Evolutionary conservation across 208 protist species (phyloP).

Genomic region (Leishmania gerbilli): DNA sequence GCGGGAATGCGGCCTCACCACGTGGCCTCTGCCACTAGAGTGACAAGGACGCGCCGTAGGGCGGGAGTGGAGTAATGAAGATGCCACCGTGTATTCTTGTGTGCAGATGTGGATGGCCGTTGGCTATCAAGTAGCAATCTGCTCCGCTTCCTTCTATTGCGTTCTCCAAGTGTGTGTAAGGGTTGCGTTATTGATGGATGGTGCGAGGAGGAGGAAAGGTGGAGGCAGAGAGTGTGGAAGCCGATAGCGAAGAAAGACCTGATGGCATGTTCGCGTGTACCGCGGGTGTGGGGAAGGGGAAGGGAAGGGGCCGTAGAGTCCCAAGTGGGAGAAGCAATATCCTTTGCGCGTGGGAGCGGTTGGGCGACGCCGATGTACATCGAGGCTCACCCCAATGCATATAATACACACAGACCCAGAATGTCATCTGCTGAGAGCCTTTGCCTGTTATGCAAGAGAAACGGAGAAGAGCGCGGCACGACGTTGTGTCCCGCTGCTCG

Average conservation of each 20-base stretch:
- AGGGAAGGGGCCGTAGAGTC: not conserved
- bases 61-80: no score
- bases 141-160: not conserved
- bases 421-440: not conserved
- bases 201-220: not conserved
- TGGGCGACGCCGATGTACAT: not conserved
- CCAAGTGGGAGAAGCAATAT: not conserved
- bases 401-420: not conserved
- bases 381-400: not conserved
- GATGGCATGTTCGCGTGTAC: not conserved
- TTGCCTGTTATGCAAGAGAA: not conserved
- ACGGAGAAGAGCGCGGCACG: not conserved
- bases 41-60: not conserved
- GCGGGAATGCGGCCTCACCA: not conserved
- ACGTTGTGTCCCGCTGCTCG: not conserved
- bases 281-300: not conserved
- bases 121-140: not conserved
- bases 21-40: not conserved
- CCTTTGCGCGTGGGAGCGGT: not conserved
- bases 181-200: not conserved
- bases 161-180: slow-evolving; percentile 2
- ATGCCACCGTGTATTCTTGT: not conserved
- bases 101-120: not conserved
- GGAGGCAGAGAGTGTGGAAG: not conserved
- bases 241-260: not conserved